Conservation (phyloP, 352 stramenopile species). For the Chrysophaeum taylorii region DNA sequence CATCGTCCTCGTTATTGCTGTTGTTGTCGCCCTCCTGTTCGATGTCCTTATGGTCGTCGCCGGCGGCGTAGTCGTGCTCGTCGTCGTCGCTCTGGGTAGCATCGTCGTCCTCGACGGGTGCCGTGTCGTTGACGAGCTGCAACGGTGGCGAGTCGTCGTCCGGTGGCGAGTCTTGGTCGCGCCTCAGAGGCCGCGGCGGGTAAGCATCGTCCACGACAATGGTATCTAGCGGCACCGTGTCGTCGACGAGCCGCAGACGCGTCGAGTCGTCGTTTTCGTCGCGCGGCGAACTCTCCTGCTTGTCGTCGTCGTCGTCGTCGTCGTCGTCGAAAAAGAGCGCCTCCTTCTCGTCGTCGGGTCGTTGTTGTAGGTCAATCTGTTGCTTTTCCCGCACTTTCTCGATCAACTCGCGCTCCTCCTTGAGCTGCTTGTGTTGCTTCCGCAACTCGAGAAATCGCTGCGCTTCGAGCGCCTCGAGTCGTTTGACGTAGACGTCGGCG, state of each 20-base stretch:
- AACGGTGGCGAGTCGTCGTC: background rate
- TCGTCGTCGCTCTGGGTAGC: background rate
- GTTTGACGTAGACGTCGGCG: background rate
- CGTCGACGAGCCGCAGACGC: background rate
- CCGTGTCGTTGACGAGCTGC: background rate
- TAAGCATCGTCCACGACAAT: background rate
- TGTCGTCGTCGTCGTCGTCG: background rate
- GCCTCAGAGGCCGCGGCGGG: background rate
- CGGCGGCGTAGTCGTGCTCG: background rate
- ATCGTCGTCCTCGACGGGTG: background rate
- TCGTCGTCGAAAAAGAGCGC: background rate
- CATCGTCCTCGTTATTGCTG: background rate
- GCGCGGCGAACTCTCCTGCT: background rate
- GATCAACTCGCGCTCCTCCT: too few relatives aligned
- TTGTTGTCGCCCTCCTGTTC: background rate
- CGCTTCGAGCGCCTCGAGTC: background rate
- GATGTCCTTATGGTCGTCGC: background rate
- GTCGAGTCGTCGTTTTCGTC: background rate
- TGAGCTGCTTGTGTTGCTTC: too few relatives aligned
- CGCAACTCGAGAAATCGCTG: background rate
- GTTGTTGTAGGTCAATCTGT: background rate
- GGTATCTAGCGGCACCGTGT: background rate
- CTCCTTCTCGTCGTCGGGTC: background rate
- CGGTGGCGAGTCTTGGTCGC: background rate
- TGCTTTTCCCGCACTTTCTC: background rate